A percentile compares a stretch with the other conserved stretches of the same genome.
Conservation (phyloP, 495 filamentous ascomycete species). For the Tuber brumale region DNA sequence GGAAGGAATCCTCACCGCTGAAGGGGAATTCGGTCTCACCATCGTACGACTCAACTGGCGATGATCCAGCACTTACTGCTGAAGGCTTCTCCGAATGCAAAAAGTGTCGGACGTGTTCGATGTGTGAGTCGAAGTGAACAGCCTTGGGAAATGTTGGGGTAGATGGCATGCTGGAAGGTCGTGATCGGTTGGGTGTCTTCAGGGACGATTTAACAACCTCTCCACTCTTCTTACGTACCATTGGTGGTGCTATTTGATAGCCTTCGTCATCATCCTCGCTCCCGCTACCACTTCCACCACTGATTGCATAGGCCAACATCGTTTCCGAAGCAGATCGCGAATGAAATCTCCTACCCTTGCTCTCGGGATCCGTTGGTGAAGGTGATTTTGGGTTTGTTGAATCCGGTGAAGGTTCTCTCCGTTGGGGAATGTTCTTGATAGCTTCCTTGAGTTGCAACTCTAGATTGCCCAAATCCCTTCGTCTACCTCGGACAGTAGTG, state of each 20-base stretch:
- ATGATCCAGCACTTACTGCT: slow-evolving; percentile 92
- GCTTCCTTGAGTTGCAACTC: slow-evolving; percentile 76
- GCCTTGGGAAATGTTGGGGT: slow-evolving; percentile 92
- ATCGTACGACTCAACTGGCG: slow-evolving; percentile 79
- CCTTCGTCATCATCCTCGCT: slow-evolving; percentile 57
- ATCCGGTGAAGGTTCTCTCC: slow-evolving; percentile 53
- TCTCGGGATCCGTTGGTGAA: slow-evolving; percentile 24
- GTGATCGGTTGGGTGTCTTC: slow-evolving; percentile 64
- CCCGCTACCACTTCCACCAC: slow-evolving; percentile 40
- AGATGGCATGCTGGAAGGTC: slow-evolving; percentile 93
- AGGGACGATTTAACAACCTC: slow-evolving; percentile 92
- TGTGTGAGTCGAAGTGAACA: slow-evolving; percentile 89
- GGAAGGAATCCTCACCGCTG: slow-evolving; percentile 49
- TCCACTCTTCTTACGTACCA: slow-evolving; percentile 97
- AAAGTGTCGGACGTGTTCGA: slow-evolving; percentile 94
- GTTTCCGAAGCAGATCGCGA: slow-evolving; percentile 78
- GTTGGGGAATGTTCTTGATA: slow-evolving; percentile 68
- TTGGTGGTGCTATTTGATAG: slow-evolving; percentile 59
- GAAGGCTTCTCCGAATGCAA: slow-evolving; percentile 85
- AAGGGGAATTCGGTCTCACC: slow-evolving; percentile 85
- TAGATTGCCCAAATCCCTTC: slow-evolving; percentile 57
- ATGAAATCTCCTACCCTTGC: slow-evolving; percentile 52
- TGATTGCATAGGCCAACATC: slow-evolving; percentile 49
- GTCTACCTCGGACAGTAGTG: slow-evolving; percentile 31
- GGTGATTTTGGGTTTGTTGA: slow-evolving; percentile 26